Conservation (phyloP, 345 rosid species). For the Gynandropsis gynandra region DNA sequence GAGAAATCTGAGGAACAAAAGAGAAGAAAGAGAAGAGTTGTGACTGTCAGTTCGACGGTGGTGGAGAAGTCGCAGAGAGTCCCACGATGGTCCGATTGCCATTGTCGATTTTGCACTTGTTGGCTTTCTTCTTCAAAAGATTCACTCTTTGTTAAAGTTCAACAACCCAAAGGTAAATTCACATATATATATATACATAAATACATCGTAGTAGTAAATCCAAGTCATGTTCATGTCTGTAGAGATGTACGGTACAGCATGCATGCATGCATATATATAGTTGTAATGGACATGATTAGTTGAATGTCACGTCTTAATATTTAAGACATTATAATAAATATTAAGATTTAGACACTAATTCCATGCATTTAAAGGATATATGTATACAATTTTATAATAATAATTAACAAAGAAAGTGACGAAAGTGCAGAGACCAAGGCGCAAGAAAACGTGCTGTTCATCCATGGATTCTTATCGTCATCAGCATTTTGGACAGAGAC, state of each 20-base stretch:
- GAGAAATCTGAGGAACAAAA: constrained; percentile 30
- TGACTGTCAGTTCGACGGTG: constrained; percentile 52
- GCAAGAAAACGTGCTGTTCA: constrained; percentile 74
- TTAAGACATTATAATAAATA: too few relatives aligned
- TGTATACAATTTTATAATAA: too few relatives aligned
- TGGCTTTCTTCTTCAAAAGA: constrained; percentile 59
- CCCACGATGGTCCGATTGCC: constrained; percentile 96
- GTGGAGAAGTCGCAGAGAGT: constrained; percentile 51
- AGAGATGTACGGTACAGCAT: too few relatives aligned
- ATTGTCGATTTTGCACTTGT: constrained; percentile 61
- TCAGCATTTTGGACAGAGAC: constrained; percentile 97
- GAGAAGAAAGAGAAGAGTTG: constrained; percentile 32
- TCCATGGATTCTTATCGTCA: constrained; percentile 98
- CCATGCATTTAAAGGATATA: too few relatives aligned
- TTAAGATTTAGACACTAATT: too few relatives aligned
- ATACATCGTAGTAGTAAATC: not conserved
- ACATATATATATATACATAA: not conserved
- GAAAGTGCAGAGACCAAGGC: constrained; percentile 33
- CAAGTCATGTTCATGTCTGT: not conserved
- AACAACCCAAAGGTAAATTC: constrained; percentile 50
- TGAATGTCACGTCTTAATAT: too few relatives aligned
- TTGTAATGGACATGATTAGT: too few relatives aligned
- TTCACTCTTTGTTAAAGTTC: constrained; percentile 67
- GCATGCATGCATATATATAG: too few relatives aligned
- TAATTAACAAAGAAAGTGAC: too few relatives aligned